Evolutionary conservation across 1,284 basidiomycete genomes (phyloP).

Genomic region (Malassezia equina): DNA sequence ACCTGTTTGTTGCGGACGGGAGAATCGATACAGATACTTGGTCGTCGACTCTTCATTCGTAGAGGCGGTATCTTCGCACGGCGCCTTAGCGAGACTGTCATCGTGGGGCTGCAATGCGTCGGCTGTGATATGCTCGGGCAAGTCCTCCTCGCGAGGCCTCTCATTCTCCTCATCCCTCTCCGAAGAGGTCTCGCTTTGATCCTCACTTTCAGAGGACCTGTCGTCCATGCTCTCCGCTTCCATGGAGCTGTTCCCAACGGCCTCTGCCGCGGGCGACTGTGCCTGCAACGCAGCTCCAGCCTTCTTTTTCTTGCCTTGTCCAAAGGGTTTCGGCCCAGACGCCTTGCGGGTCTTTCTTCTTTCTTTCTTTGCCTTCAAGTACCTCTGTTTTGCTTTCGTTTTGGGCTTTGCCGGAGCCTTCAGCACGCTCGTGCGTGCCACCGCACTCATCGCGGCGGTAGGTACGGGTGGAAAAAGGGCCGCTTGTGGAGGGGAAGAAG

Average conservation of each 20-base stretch:
- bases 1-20: slow-evolving; percentile 12
- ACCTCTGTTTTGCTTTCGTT: slow-evolving; percentile 42
- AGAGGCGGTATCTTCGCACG: neutral
- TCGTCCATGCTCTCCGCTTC: neutral
- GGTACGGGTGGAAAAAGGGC: neutral
- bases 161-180: neutral
- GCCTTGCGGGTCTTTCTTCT: slow-evolving; percentile 29
- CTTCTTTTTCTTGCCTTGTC: slow-evolving; percentile 21
- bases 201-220: neutral
- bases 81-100: neutral
- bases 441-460: neutral
- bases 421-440: neutral
- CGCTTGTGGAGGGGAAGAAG: neutral
- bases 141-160: neutral
- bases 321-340: slow-evolving; percentile 23
- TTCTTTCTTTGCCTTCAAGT: slow-evolving; percentile 41
- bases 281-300: neutral
- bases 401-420: slow-evolving; percentile 21
- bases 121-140: neutral
- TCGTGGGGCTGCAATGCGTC: neutral
- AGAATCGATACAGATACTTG: slow-evolving; percentile 13
- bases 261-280: neutral
- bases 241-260: neutral
- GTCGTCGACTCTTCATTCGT: neutral
- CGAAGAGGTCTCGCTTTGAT: neutral